Percentiles rank a stretch among this genome's conserved stretches.
Conservation (phyloP, 2,329 filamentous ascomycete species). For the Podosphaera aphanis region DNA sequence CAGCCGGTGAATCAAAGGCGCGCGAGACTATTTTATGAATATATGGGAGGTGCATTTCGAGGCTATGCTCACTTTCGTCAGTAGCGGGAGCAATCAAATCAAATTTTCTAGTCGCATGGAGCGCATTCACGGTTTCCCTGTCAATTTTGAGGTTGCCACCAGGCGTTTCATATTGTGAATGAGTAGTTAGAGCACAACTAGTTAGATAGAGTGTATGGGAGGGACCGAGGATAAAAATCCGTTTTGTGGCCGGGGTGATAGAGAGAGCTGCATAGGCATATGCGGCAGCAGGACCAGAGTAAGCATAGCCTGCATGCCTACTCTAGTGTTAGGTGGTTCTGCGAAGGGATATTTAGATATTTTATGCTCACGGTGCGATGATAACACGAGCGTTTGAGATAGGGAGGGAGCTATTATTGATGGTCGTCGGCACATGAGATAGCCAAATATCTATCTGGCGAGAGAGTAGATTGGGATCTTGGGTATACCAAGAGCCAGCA, state of each 20-base stretch:
- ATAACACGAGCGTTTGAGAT: conserved; percentile 56
- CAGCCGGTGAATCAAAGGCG: conserved; percentile 23
- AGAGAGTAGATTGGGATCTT: conserved; percentile 32
- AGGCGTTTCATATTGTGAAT: conserved; percentile 48
- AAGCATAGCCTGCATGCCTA: conserved; percentile 82
- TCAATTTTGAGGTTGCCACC: conserved; percentile 50
- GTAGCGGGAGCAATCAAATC: conserved; percentile 36
- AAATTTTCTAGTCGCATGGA: conserved; percentile 32
- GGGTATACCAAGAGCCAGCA: conserved; percentile 72
- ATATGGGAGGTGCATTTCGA: conserved; percentile 93
- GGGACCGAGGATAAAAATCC: conserved; percentile 77
- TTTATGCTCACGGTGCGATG: conserved; percentile 61
- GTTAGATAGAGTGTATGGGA: conserved; percentile 70
- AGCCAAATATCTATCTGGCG: conserved; percentile 54
- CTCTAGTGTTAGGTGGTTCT: not conserved
- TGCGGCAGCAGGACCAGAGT: conserved; percentile 76
- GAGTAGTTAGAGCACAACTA: conserved; percentile 53
- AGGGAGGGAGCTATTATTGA: conserved; percentile 38
- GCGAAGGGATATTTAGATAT: not conserved
- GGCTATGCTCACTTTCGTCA: conserved; percentile 71
- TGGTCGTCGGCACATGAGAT: conserved; percentile 38
- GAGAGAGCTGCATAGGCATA: conserved; percentile 87
- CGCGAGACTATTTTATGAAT: conserved; percentile 52
- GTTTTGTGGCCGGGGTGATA: conserved; percentile 48
- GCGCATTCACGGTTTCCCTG: conserved; percentile 24